Conservation (phyloP, 306 rosid species). For the Arachis stenosperma region DNA sequence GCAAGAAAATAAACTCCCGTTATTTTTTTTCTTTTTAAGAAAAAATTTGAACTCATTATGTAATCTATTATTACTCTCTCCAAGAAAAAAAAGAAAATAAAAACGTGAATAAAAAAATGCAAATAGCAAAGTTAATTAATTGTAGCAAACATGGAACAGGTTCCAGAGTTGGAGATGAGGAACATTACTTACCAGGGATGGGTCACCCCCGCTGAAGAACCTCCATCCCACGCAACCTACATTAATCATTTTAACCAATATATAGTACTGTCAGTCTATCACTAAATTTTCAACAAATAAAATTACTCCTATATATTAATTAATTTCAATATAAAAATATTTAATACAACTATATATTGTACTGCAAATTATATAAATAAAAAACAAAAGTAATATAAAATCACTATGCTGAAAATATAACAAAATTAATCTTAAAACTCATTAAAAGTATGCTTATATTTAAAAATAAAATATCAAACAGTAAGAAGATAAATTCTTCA, state of each 20-base stretch:
- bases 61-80: neutral
- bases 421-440: neutral
- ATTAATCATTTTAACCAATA: neutral
- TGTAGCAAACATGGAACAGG: neutral
- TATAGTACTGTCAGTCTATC: no score
- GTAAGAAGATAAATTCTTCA: neutral
- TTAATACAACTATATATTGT: no score
- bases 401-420: neutral
- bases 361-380: no score
- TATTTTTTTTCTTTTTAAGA: neutral
- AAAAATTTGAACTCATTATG: neutral
- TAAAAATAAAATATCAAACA: no score
- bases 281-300: neutral
- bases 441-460: no score
- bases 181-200: constrained; percentile 56
- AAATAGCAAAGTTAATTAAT: neutral
- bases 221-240: constrained; percentile 75
- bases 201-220: constrained; percentile 57
- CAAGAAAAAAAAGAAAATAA: neutral
- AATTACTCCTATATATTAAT: no score
- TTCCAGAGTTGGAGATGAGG: constrained; percentile 23
- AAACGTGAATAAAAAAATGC: neutral
- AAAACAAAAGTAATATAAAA: no score
- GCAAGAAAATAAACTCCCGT: no score
- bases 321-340: no score